Conservation (phyloP, 345 rosid genomes). For the Populus ilicifolia region DNA sequence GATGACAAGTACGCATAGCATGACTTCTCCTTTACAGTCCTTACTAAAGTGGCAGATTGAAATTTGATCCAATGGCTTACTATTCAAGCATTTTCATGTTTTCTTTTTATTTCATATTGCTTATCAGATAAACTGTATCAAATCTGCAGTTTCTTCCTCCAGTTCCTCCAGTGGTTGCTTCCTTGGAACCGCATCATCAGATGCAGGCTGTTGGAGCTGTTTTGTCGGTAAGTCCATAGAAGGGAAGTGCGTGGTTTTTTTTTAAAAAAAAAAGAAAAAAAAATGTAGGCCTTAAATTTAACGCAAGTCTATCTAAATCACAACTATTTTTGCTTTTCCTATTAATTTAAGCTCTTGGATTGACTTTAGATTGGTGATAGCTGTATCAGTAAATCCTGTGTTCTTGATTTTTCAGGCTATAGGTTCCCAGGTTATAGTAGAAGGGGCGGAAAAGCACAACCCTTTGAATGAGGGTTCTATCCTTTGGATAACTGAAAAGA, state of each 20-base stretch:
- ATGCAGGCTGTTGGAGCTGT: slow-evolving; percentile 77
- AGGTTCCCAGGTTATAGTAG: slow-evolving; percentile 74
- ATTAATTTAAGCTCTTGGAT: background rate
- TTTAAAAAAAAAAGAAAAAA: background rate
- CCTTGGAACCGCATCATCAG: slow-evolving; percentile 60
- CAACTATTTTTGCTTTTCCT: background rate
- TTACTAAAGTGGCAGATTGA: background rate
- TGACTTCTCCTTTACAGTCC: background rate
- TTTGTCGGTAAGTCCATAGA: slow-evolving; percentile 57
- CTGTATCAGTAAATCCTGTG: background rate
- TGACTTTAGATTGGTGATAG: background rate
- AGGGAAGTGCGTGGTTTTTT: background rate
- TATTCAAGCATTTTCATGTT: background rate
- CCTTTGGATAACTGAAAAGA: slow-evolving; percentile 70
- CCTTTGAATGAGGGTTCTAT: slow-evolving; percentile 85
- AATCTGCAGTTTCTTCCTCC: slow-evolving; percentile 66
- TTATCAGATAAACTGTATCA: background rate
- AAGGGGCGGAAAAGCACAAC: slow-evolving; percentile 72
- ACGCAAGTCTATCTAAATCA: background rate
- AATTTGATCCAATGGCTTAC: background rate
- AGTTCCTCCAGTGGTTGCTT: slow-evolving; percentile 64
- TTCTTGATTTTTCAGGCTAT: slow-evolving; percentile 42
- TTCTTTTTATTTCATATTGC: background rate
- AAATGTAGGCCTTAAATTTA: no score
- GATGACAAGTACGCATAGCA: background rate